These are phyloP conservation scores for Fraxinus nigra DNA, from an alignment of 305 asterid species.

Conservation along the genomic window DNA sequence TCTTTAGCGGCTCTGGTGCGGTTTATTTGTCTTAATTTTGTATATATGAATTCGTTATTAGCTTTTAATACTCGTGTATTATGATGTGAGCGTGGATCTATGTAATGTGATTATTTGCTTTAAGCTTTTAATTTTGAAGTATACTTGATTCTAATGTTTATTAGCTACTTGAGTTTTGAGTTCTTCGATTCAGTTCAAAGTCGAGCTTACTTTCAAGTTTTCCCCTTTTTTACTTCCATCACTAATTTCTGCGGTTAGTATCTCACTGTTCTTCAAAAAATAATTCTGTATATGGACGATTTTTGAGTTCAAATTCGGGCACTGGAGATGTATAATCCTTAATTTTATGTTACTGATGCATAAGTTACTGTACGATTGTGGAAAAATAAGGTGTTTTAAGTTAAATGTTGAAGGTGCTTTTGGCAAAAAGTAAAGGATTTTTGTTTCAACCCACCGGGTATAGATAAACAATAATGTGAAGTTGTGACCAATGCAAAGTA, in stretches of 20 bases:
- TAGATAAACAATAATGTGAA: background rate
- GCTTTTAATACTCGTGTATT: background rate
- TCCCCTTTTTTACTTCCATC: background rate
- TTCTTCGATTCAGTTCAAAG: background rate
- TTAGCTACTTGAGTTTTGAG: background rate
- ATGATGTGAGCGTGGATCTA: background rate
- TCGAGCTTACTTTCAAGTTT: background rate
- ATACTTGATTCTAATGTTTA: background rate
- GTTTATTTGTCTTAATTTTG: background rate
- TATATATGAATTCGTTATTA: background rate
- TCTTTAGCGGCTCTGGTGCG: slow-evolving; percentile 41
- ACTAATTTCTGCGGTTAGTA: background rate
- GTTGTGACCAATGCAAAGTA: background rate
- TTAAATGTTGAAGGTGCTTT: slow-evolving; percentile 1
- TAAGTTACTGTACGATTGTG: background rate
- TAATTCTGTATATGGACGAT: background rate
- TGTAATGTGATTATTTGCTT: background rate
- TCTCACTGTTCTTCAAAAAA: background rate
- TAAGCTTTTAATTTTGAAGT: background rate
- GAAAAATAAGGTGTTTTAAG: slow-evolving; percentile 1
- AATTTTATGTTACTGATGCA: background rate
- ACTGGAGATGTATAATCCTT: background rate
- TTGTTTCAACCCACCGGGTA: background rate
- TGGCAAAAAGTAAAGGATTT: background rate
- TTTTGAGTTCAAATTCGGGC: background rate